These are phyloP conservation scores for Agaricus blazei DNA, from an alignment of 768 basidiomycete species.

Conservation along the genomic window DNA sequence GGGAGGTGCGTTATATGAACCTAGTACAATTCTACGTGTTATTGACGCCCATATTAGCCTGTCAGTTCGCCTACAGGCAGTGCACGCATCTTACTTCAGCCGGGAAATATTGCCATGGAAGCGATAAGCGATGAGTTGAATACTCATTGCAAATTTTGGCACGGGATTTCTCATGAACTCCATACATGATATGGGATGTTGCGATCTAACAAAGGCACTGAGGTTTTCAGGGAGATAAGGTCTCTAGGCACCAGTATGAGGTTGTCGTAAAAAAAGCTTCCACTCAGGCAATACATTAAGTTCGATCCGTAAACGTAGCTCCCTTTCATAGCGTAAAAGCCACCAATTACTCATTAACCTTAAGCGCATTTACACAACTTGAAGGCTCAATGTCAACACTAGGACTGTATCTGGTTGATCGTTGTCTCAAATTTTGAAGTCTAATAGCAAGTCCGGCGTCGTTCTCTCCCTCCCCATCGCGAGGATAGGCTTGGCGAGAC, in stretches of 20 bases:
- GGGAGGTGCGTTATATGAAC: background rate
- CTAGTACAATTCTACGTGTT: too few relatives aligned
- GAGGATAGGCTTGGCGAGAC: slow-evolving; percentile 12
- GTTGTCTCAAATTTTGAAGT: slow-evolving; percentile 16
- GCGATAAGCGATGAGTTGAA: too few relatives aligned
- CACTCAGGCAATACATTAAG: slow-evolving; percentile 69
- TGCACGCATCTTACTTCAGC: too few relatives aligned
- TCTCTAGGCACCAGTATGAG: slow-evolving; percentile 51
- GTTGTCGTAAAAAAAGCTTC: background rate
- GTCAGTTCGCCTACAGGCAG: too few relatives aligned
- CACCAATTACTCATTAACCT: slow-evolving; percentile 38
- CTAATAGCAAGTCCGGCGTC: slow-evolving; percentile 24
- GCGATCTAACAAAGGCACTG: slow-evolving; percentile 60
- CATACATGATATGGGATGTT: too few relatives aligned
- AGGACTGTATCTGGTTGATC: slow-evolving; percentile 24
- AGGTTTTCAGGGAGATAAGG: slow-evolving; percentile 66
- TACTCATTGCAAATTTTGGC: too few relatives aligned
- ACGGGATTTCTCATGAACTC: too few relatives aligned
- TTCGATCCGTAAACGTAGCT: slow-evolving; percentile 80
- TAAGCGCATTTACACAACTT: slow-evolving; percentile 39
- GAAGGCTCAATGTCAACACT: slow-evolving; percentile 23
- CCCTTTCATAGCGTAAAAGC: slow-evolving; percentile 76
- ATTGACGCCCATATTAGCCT: too few relatives aligned
- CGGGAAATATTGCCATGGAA: too few relatives aligned
- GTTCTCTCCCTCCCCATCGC: slow-evolving; percentile 18